Evolutionary conservation across 2,329 filamentous ascomycete species (phyloP), one percentile per base, ranked within the genome.

Genomic region (Fusarium sp.): DNA sequence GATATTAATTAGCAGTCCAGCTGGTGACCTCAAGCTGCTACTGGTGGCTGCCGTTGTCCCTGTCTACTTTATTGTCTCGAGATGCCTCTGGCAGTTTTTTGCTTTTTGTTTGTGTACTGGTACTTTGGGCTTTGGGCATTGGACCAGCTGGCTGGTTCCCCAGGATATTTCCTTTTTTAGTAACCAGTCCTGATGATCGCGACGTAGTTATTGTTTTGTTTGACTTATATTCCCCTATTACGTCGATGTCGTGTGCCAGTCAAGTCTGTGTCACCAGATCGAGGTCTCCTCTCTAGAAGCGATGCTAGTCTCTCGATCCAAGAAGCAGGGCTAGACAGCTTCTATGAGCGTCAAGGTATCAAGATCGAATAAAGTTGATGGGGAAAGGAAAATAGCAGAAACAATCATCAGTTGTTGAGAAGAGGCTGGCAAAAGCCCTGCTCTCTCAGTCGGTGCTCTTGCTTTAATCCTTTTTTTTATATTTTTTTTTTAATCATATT

Each of bases 31-130:
- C 50, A 54, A 71, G 58, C 56, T 55, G 65, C 38, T 38, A 58
- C 56, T 55, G 33, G 50, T 59, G 33, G 52, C 35, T 68, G 52
- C 38, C 14, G 65, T 69, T 39, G 53, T 63, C 41, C 47, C 58
- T 65, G 53, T 44, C 41, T 72, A 45, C 45, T 62, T 58, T 44
- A 54, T 60, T 72, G 70, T 57, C 58, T 69, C 64, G 45, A 70
- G 39, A 56, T 69, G 69, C 69, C 64, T 72, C 53, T 53, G 61
- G 47, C 46, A 9, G 39, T 29, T 55, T 59, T 27, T 68, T 68
- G 57, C 64, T 63, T 68, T 68, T 63, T 44, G 11, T 38, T 38
- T 50, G 49, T 53, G 57, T 64, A 68, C 64, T 39, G 15, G 65
- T 69, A 68, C 65, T 35, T 68, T 63, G 49, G 38, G 35, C 49